Evolutionary conservation across 106 monocot genomes (phyloP).

Genomic region (Alisma plantagoaquatica): DNA sequence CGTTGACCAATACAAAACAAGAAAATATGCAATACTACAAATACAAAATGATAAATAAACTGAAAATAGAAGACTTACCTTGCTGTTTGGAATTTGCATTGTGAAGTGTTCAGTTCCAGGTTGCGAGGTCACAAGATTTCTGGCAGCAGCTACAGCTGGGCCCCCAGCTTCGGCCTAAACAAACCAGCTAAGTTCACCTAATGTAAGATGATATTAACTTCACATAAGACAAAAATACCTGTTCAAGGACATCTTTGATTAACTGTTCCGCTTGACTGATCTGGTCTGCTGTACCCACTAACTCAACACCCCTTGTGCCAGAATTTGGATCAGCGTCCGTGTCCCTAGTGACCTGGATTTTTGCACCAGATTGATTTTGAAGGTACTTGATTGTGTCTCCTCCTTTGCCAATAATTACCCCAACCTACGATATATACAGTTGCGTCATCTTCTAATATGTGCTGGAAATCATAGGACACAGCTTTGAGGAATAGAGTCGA

Average conservation of each 20-base stretch:
- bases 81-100: conserved; percentile 80
- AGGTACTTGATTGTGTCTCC: conserved; percentile 87
- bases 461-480: neutral
- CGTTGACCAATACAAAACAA: neutral
- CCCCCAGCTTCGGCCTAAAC: conserved; percentile 69
- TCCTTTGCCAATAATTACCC: conserved; percentile 87
- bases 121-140: conserved; percentile 26
- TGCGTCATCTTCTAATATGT: neutral
- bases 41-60: neutral
- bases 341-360: conserved; percentile 85
- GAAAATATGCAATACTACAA: neutral
- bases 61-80: conserved; percentile 19
- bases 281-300: conserved; percentile 72
- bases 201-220: neutral
- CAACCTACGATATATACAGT: conserved; percentile 32
- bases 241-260: conserved; percentile 60
- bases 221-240: conserved; percentile 21
- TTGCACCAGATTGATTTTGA: conserved; percentile 79
- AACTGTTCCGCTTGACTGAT: conserved; percentile 76
- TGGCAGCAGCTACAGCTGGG: conserved; percentile 31
- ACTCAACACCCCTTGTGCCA: conserved; percentile 51
- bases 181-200: neutral
- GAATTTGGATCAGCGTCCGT: conserved; percentile 61
- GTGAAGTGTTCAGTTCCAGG: conserved; percentile 47
- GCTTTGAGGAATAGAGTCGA: neutral